Percentiles rank a stretch among this genome's conserved stretches.
phyloP scores from a whole-genome alignment of 2,329 filamentous ascomycete genomes.

The Cladosporium phlei region DNA sequence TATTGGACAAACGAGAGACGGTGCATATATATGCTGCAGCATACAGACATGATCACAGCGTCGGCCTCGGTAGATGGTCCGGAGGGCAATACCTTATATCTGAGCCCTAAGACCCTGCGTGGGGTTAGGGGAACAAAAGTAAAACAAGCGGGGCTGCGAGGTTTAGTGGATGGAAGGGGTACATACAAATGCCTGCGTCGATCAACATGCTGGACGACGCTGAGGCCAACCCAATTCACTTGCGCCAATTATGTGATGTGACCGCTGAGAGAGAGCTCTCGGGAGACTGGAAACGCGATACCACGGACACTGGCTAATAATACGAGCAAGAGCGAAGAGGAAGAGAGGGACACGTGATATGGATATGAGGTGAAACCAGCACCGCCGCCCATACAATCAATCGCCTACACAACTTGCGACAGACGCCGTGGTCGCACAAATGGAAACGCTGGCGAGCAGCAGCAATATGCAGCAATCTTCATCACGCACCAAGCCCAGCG shows the following conservation, averaged over 20 bases:
- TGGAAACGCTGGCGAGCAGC: constrained; percentile 7
- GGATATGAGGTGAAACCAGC: not conserved
- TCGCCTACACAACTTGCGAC: not conserved
- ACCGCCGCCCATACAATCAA: not conserved
- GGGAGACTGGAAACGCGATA: constrained; percentile 5
- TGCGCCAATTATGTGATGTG: constrained; percentile 2
- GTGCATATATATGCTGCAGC: too few relatives aligned
- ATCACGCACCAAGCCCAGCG: constrained; percentile 26
- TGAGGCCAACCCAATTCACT: not conserved
- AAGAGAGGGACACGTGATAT: not conserved
- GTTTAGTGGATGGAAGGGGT: too few relatives aligned
- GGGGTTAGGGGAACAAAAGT: too few relatives aligned
- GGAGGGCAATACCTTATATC: too few relatives aligned
- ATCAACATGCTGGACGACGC: not conserved
- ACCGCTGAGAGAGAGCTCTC: too few relatives aligned
- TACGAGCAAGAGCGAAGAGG: not conserved
- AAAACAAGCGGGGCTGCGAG: too few relatives aligned
- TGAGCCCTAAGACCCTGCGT: too few relatives aligned
- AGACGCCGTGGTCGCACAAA: not conserved
- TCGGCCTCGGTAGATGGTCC: too few relatives aligned
- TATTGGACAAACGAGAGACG: too few relatives aligned
- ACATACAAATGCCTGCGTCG: constrained; percentile 2
- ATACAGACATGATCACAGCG: too few relatives aligned
- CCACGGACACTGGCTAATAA: not conserved
- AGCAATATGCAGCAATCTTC: constrained; percentile 21